Conservation (phyloP, 2,329 filamentous ascomycete genomes). For the Colletotrichum navitas region DNA sequence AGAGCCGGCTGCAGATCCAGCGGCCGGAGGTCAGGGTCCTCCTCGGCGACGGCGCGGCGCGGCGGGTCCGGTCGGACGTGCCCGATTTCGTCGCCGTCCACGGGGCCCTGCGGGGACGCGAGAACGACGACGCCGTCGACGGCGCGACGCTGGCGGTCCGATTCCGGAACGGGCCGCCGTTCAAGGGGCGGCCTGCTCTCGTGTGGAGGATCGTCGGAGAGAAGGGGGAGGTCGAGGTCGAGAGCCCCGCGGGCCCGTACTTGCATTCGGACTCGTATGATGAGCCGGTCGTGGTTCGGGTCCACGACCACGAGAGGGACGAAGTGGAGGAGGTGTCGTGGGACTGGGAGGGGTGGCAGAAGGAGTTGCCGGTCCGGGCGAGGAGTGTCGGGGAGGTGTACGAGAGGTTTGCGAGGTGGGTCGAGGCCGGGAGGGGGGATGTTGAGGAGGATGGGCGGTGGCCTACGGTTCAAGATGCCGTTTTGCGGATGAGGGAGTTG, state of each 20-base stretch:
- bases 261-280: slow-evolving; percentile 50
- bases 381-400: slow-evolving; percentile 68
- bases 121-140: slow-evolving; percentile 36
- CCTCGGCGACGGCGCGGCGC: neutral
- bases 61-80: slow-evolving; percentile 36
- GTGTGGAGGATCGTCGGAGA: slow-evolving; percentile 66
- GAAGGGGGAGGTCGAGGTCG: slow-evolving; percentile 59
- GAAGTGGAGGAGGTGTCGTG: slow-evolving; percentile 58
- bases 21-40: neutral
- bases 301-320: slow-evolving; percentile 63
- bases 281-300: slow-evolving; percentile 58
- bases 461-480: slow-evolving; percentile 57
- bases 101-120: slow-evolving; percentile 51
- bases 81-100: slow-evolving; percentile 51
- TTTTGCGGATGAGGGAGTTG: slow-evolving; percentile 62
- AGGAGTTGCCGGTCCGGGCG: slow-evolving; percentile 57
- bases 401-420: slow-evolving; percentile 62
- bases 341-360: slow-evolving; percentile 61
- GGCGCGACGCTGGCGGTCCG: slow-evolving; percentile 58
- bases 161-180: slow-evolving; percentile 62
- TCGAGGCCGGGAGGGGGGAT: slow-evolving; percentile 37
- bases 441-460: slow-evolving; percentile 46
- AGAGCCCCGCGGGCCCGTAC: slow-evolving; percentile 34
- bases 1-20: slow-evolving; percentile 51
- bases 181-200: slow-evolving; percentile 59